Base-by-base conservation (phyloP, 176 grass and related monocot species). In the Eleusine indica region DNA sequence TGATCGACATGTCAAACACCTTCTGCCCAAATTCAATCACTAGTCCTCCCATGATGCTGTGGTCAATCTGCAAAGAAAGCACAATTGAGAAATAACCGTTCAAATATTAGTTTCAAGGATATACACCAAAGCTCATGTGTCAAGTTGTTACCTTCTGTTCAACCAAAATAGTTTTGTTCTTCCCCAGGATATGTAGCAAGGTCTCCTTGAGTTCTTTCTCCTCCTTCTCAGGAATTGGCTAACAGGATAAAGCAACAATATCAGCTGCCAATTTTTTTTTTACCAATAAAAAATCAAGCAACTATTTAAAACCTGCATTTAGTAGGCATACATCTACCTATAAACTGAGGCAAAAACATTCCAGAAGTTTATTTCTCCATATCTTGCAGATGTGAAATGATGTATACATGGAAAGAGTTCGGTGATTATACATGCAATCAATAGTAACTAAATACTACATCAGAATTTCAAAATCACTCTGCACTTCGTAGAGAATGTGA, bases 1-100 rank as follows among this genome's bases (percentile, higher is more conserved):
- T 99, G 80, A 99, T 99, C 9, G 96, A 99, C 87, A 96, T 92
- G 67, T 99, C 93, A 22, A 99, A 89, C 29, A 99, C 93, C 83
- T 79, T 96, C 78, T 94, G 89, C 1, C 70, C 77, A n/a, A 96
- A 96, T 78, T 99, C 87, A 68, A 99, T 84, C 80, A 99, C 87
- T 21, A 99, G 75, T 60, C 96, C 96, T 83, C 96, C 96, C 82
- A 96, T 87, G 80, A 96, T 96, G 67, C 83, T 89, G 71, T 94
- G 77, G 82, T 99, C 93, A 77, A 99, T 91, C 96, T 99, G 86
- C 56, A 78, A 18, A 68, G 73, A 48, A 58, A 51, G 46, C n/a
- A 82, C 30, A 77, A 17, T 4, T 46, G 78, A 85, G 42, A 9
- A 73, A 19, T 19, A 61, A 54, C 60, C 22, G 19, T 63, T 30